Conservation (phyloP, 805 yeast species). For the Ogataea salicorniae region DNA sequence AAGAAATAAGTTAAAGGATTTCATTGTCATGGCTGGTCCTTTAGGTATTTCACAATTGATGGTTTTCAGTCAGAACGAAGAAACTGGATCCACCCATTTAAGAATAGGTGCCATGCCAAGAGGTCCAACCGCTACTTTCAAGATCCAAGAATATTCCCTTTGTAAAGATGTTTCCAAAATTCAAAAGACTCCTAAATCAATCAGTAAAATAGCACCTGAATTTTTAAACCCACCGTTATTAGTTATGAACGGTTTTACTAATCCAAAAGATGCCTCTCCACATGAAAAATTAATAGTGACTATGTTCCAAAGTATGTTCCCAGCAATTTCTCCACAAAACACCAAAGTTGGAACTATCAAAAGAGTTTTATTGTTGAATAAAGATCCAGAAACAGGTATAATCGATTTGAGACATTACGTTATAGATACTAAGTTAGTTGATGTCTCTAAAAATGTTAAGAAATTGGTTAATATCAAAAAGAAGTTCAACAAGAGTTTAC, state of each 20-base stretch:
- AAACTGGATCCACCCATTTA: conserved; percentile 73
- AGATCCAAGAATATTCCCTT: conserved; percentile 69
- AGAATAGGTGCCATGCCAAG: conserved; percentile 84
- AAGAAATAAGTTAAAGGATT: conserved; percentile 83
- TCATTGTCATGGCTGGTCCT: conserved; percentile 98
- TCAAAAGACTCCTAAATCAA: conserved; percentile 73
- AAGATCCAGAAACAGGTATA: conserved; percentile 61
- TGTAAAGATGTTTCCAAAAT: conserved; percentile 71
- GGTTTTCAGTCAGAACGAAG: conserved; percentile 76
- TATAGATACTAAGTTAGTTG: conserved; percentile 81
- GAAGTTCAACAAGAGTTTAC: conserved; percentile 57
- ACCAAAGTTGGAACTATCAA: conserved; percentile 71
- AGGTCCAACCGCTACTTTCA: conserved; percentile 90
- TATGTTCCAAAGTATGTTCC: conserved; percentile 92
- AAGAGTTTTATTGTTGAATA: conserved; percentile 80
- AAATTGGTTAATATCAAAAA: conserved; percentile 60
- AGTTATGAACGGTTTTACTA: conserved; percentile 86
- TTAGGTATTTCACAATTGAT: conserved; percentile 86
- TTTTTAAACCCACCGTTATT: conserved; percentile 78
- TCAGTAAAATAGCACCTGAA: conserved; percentile 58
- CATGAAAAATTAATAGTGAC: conserved; percentile 82
- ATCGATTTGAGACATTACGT: conserved; percentile 87
- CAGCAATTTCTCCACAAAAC: conserved; percentile 83
- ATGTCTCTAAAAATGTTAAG: conserved; percentile 67
- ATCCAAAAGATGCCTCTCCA: conserved; percentile 56